Evolutionary conservation across 2,329 filamentous ascomycete species (phyloP).

Genomic region (Fusarium sp.): DNA sequence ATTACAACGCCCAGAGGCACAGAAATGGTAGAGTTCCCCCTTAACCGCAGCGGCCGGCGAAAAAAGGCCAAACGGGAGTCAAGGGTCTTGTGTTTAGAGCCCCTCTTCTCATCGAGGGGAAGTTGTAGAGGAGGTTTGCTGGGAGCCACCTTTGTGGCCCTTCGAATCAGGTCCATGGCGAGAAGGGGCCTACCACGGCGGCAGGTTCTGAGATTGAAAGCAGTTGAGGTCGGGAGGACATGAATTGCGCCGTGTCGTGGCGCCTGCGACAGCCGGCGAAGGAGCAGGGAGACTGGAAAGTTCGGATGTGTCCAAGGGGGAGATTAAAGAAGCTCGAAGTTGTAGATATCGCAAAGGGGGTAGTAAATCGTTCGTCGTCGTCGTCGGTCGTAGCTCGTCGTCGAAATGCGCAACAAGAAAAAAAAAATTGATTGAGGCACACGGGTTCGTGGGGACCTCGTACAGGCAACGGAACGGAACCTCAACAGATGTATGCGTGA

Average conservation of each 20-base stretch:
- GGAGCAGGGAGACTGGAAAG: constrained; percentile 26
- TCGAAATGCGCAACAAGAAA: constrained; percentile 16
- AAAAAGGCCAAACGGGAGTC: constrained; percentile 80
- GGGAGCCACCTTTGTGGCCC: constrained; percentile 64
- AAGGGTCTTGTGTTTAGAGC: constrained; percentile 53
- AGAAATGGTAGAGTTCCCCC: constrained; percentile 91
- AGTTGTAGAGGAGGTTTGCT: constrained; percentile 55
- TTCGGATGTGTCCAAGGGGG: constrained; percentile 19
- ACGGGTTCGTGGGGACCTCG: constrained; percentile 30
- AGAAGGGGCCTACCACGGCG: constrained; percentile 42
- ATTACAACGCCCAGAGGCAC: constrained; percentile 93
- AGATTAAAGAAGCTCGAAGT: constrained; percentile 7
- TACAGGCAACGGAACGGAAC: neutral
- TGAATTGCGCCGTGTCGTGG: constrained; percentile 45
- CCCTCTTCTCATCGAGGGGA: constrained; percentile 63
- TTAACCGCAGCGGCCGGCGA: constrained; percentile 85
- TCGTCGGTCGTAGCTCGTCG: constrained; percentile 33
- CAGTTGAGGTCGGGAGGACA: constrained; percentile 43
- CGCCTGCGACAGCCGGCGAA: constrained; percentile 37
- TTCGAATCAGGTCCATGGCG: constrained; percentile 69
- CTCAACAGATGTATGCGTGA: neutral
- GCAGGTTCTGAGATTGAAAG: constrained; percentile 56
- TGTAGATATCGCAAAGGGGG: constrained; percentile 18
- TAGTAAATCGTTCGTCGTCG: constrained; percentile 25
- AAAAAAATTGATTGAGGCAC: neutral